Percentiles rank a stretch among this genome's conserved stretches.
Conservation (phyloP, 345 rosid genomes). For the Trapa bicornis region DNA sequence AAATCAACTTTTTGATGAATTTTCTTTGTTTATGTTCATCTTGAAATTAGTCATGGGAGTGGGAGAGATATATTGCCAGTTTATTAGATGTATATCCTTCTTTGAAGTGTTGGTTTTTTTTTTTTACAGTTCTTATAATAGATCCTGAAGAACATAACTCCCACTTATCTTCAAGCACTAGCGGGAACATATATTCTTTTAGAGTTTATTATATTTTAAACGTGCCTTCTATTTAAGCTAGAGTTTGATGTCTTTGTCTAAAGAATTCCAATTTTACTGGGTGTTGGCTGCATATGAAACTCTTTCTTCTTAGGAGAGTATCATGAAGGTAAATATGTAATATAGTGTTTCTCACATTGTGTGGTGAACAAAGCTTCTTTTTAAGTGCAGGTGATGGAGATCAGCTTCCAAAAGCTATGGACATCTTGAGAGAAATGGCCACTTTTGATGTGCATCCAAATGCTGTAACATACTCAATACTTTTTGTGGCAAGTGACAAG, state of each 20-base stretch:
- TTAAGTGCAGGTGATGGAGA: constrained; percentile 63
- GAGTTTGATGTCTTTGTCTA: neutral
- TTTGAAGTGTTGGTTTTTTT: neutral
- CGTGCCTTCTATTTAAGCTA: neutral
- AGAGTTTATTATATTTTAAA: neutral
- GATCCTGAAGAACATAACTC: neutral
- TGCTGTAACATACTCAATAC: constrained; percentile 69
- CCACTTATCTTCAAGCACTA: neutral
- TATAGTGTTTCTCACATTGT: neutral
- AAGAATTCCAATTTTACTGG: neutral
- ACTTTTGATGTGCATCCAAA: constrained; percentile 47
- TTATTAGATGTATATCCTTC: neutral
- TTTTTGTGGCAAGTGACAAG: constrained; percentile 79
- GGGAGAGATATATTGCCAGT: neutral
- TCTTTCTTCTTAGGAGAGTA: neutral
- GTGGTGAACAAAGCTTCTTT: neutral
- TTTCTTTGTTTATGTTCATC: neutral
- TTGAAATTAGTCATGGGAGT: neutral
- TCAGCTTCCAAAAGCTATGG: constrained; percentile 69
- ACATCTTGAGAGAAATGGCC: constrained; percentile 67
- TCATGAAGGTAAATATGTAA: neutral
- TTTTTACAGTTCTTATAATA: neutral
- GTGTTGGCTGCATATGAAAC: neutral
- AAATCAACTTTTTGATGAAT: too few relatives aligned
- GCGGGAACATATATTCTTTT: neutral